Conservation (phyloP, 352 stramenopile genomes). For the Nothophytophthora sp. region DNA sequence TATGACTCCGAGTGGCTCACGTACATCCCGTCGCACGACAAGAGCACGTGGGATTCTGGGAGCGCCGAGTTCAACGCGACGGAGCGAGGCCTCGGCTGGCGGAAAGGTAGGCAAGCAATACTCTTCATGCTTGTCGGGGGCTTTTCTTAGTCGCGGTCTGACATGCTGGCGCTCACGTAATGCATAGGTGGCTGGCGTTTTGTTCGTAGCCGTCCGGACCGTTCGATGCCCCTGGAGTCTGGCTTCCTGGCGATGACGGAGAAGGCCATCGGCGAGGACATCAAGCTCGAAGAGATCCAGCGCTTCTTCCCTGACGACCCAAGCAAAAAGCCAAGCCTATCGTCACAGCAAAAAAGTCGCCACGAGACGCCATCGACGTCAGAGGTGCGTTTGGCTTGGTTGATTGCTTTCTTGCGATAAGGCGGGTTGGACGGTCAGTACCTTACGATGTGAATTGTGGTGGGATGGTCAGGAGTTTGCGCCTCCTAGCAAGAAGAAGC, state of each 20-base stretch:
- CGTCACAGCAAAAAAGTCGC: constrained; percentile 35
- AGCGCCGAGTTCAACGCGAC: constrained; percentile 68
- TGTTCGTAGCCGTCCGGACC: constrained; percentile 63
- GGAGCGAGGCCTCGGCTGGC: constrained; percentile 69
- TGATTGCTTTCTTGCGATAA: neutral
- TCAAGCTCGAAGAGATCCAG: constrained; percentile 84
- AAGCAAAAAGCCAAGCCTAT: constrained; percentile 48
- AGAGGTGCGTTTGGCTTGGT: constrained; percentile 37
- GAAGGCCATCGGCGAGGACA: constrained; percentile 74
- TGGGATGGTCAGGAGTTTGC: constrained; percentile 45
- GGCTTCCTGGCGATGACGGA: constrained; percentile 60
- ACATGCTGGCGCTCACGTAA: too few species aligned
- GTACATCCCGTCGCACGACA: constrained; percentile 85
- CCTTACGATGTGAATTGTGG: neutral
- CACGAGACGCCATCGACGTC: constrained; percentile 32
- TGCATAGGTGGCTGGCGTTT: constrained; percentile 85
- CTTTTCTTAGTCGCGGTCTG: neutral
- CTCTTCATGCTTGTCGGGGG: too few species aligned
- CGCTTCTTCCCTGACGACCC: constrained; percentile 72
- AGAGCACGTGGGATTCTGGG: constrained; percentile 72
- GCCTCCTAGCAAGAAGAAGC: constrained; percentile 70
- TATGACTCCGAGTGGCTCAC: constrained; percentile 84
- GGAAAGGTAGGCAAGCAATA: constrained; percentile 61
- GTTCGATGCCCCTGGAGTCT: constrained; percentile 66
- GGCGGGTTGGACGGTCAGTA: neutral